Conservation (phyloP, 108 stramenopile species). For the Nitzschia palea region DNA sequence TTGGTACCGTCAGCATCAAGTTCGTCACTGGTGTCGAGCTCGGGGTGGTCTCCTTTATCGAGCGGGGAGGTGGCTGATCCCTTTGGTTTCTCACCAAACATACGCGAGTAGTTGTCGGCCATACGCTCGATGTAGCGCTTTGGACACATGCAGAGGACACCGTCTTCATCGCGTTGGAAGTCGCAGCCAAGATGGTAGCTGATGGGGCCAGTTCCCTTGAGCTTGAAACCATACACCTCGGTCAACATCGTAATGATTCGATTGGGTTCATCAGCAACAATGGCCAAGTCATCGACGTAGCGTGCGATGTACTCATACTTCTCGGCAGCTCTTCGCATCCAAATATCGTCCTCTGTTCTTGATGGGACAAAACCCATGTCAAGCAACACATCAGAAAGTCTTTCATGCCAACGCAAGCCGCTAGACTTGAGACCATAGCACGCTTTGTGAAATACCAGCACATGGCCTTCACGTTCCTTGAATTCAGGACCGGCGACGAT, state of each 20-base stretch:
- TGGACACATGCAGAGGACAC: constrained; percentile 20
- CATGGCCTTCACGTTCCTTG: constrained; percentile 22
- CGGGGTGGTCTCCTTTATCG: constrained; percentile 32
- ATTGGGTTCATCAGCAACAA: constrained; percentile 17
- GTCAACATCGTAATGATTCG: not conserved
- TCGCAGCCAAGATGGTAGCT: not conserved
- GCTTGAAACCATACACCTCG: not conserved
- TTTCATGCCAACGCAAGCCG: not conserved
- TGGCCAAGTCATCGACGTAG: constrained; percentile 32
- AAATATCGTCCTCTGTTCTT: constrained; percentile 12
- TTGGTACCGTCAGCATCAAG: constrained; percentile 11
- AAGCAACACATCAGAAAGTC: constrained; percentile 14
- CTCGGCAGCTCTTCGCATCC: constrained; percentile 4
- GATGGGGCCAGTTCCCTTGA: not conserved
- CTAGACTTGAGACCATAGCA: constrained; percentile 32
- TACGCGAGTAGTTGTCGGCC: constrained; percentile 7
- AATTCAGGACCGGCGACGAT: constrained; percentile 41
- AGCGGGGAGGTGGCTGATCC: constrained; percentile 3
- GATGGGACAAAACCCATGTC: constrained; percentile 6
- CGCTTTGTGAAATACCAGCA: constrained; percentile 30
- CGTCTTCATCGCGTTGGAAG: constrained; percentile 26
- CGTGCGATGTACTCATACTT: constrained; percentile 32
- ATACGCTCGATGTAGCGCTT: constrained; percentile 37
- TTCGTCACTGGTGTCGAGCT: constrained; percentile 15
- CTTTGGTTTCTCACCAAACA: constrained; percentile 33